A percentile compares a stretch with the other conserved stretches of the same genome.
These are phyloP conservation scores for Dictyostelium capitatum DNA, from an alignment of 78 protist species.

Conservation along the genomic window DNA sequence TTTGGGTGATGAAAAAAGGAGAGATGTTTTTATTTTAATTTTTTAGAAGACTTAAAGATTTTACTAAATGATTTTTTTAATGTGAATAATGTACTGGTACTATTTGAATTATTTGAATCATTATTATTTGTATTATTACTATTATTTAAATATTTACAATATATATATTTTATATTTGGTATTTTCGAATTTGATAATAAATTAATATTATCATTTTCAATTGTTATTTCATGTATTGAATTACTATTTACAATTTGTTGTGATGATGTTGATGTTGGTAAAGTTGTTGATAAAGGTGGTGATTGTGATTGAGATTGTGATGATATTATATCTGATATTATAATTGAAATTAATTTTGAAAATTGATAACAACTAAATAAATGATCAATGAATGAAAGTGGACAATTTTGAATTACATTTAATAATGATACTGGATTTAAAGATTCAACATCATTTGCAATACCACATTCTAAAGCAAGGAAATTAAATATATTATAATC, in stretches of 20 bases:
- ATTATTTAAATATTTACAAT: slow-evolving; percentile 1
- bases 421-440: neutral
- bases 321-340: neutral
- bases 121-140: neutral
- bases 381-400: neutral
- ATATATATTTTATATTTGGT: neutral
- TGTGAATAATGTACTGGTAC: neutral
- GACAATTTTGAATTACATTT: neutral
- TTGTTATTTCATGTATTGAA: neutral
- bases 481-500: slow-evolving; percentile 7
- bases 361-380: neutral
- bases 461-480: neutral
- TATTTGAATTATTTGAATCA: neutral
- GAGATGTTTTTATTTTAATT: no score
- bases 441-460: neutral
- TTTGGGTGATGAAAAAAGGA: no score
- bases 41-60: slow-evolving; percentile 1
- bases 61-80: neutral
- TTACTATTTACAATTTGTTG: neutral
- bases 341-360: neutral
- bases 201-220: neutral
- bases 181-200: neutral
- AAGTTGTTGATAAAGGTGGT: neutral
- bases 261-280: no score
- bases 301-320: neutral